These are phyloP conservation scores for Herpetomonas samuelpessoai DNA, from an alignment of 208 protist genomes.

Conservation along the genomic window DNA sequence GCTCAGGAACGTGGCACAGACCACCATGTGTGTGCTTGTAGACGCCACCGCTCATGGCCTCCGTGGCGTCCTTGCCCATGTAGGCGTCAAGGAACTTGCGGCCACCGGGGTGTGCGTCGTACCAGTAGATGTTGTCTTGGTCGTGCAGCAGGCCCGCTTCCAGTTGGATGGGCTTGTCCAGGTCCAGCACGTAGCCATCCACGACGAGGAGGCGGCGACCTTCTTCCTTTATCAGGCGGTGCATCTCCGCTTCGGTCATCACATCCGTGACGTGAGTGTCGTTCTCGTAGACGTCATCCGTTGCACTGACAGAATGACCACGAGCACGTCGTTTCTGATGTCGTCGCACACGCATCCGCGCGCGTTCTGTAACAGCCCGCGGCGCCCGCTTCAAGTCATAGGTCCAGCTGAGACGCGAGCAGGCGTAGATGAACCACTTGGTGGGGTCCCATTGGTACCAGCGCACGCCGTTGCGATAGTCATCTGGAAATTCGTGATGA, in stretches of 20 bases:
- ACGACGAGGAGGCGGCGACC: too few species aligned
- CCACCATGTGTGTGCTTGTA: conserved; percentile 69
- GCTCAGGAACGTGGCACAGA: conserved; percentile 53
- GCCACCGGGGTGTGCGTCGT: conserved; percentile 70
- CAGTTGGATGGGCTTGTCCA: too few species aligned
- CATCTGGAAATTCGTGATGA: conserved; percentile 91
- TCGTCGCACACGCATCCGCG: conserved; percentile 30
- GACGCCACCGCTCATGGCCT: conserved; percentile 62
- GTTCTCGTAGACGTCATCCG: conserved; percentile 35
- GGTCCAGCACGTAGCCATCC: too few species aligned
- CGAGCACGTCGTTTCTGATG: conserved; percentile 28
- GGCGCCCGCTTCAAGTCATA: conserved; percentile 65
- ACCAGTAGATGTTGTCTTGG: conserved; percentile 69
- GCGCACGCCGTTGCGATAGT: conserved; percentile 90
- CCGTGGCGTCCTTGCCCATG: conserved; percentile 72
- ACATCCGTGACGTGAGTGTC: conserved; percentile 29
- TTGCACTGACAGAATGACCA: too few species aligned
- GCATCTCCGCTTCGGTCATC: conserved; percentile 62
- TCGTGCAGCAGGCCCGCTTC: too few species aligned
- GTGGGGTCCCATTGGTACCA: conserved; percentile 92
- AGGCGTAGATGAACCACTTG: conserved; percentile 80
- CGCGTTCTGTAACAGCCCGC: conserved; percentile 60
- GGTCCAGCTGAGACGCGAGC: conserved; percentile 42
- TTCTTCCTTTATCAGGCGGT: conserved; percentile 43
- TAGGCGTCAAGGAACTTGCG: conserved; percentile 67